Base-by-base conservation (phyloP, 1,284 basidiomycete genomes). In the Microbotryum silenes-acaulis region DNA sequence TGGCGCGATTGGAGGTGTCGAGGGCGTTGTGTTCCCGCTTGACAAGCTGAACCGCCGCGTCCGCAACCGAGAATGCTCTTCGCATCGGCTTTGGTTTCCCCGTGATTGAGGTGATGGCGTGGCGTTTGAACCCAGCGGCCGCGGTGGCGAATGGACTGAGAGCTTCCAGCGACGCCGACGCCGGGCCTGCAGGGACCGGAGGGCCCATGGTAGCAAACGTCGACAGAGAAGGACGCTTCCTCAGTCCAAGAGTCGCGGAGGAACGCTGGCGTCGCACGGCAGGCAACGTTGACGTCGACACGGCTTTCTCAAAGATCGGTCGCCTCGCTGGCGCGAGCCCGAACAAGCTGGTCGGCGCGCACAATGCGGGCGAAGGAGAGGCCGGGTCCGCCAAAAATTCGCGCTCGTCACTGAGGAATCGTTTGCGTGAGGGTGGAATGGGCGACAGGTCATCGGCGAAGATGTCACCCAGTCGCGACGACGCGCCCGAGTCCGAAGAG, bases 21-120 rank as follows among this genome's bases (percentile, higher is more conserved):
- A 37, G 53, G 54, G n/a, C 51, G 59, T 56, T 9, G 56, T n/a
- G 54, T 60, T 57, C 51, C 46, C n/a, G 47, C 60, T 56, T 31
- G 51, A 54, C 14, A 49, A 31, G 27, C 20, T 25, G 51, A 25
- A 53, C 52, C 12, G 37, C 49, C 14, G 61, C 64, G 29, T 68
- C 67, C n/a, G 67, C 67, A 45, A 68, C 67, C 21, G 67, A 68
- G 48, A 62, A 60, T 9, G 62, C 61, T 3, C 67, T 52, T 2
- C 67, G 64, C 18, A 56, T 57, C 2, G 45, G 48, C 47, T 56
- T 59, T 33, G 51, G 51, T 51, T 66, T 63, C 48, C 67, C 67
- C 42, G 66, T 62, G 21, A 62, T 51, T 7, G 62, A 47, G 21
- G 63, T 63, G 16, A 60, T 31, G 46, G 67, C 67, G 42, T 62